Conservation (phyloP, 2,329 filamentous ascomycete genomes). For the Pseudogymnoascus sp. region DNA sequence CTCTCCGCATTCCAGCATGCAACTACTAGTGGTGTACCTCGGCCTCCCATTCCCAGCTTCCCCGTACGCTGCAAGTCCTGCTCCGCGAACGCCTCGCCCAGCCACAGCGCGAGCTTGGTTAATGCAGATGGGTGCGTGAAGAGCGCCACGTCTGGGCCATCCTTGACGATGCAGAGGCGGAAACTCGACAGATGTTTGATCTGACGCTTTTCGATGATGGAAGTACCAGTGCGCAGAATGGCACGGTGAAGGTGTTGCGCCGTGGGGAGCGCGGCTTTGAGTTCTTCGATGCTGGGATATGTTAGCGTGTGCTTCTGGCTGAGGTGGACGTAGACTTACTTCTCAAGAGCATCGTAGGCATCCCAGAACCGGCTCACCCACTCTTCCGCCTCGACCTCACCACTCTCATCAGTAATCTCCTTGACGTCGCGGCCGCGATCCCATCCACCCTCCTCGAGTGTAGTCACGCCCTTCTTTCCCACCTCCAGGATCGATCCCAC, state of each 20-base stretch:
- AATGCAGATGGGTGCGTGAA: constrained; percentile 91
- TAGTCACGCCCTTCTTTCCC: constrained; percentile 45
- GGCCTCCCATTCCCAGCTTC: constrained; percentile 58
- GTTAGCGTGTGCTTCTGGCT: constrained; percentile 34
- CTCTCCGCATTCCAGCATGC: constrained; percentile 81
- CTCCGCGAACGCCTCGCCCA: constrained; percentile 84
- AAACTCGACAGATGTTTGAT: constrained; percentile 90
- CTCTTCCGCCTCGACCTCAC: constrained; percentile 49
- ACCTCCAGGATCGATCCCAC: constrained; percentile 90
- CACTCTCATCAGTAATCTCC: constrained; percentile 39
- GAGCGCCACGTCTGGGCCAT: constrained; percentile 82
- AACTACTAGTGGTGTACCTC: constrained; percentile 80
- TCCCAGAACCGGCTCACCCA: constrained; percentile 64
- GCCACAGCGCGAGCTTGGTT: constrained; percentile 89
- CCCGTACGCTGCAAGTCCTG: constrained; percentile 74
- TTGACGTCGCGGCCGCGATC: constrained; percentile 34
- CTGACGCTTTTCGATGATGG: constrained; percentile 85
- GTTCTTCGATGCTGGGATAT: constrained; percentile 58
- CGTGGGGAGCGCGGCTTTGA: constrained; percentile 69
- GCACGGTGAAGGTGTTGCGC: constrained; percentile 87
- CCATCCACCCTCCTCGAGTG: constrained; percentile 24
- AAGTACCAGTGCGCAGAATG: constrained; percentile 87
- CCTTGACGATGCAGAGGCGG: constrained; percentile 91
- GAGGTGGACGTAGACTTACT: constrained; percentile 40
- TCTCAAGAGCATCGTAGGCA: constrained; percentile 63